Conservation (phyloP, 2,329 filamentous ascomycete species). For the Cladophialophora carrionii region DNA sequence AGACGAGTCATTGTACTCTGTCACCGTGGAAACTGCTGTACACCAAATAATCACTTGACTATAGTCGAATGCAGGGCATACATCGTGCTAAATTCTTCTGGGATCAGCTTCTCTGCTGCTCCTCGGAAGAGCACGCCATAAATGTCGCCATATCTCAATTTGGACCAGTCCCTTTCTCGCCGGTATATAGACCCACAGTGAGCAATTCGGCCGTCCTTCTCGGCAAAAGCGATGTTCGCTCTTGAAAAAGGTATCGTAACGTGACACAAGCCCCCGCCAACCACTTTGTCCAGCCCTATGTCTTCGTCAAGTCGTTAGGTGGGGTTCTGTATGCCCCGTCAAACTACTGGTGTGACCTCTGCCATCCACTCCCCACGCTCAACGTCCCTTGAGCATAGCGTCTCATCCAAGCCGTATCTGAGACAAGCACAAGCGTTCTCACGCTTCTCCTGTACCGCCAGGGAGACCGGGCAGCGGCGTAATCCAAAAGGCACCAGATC, state of each 20-base stretch:
- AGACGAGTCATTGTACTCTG: neutral
- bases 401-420: neutral
- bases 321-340: conserved; percentile 24
- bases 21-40: neutral
- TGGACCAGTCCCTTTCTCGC: neutral
- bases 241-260: conserved; percentile 20
- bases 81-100: neutral
- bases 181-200: neutral
- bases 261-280: neutral
- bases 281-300: conserved; percentile 6
- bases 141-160: neutral
- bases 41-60: neutral
- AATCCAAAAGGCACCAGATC: neutral
- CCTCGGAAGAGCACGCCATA: neutral
- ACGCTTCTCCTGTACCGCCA: neutral
- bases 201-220: conserved; percentile 3
- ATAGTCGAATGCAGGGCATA: neutral
- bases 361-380: neutral
- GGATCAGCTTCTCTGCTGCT: neutral
- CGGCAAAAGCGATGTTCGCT: conserved; percentile 4
- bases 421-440: neutral
- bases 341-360: neutral
- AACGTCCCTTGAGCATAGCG: neutral
- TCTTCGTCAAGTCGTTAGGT: conserved; percentile 28
- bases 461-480: neutral